Conservation (phyloP, 306 rosid genomes). For the Trichosanthes cucumerina region DNA sequence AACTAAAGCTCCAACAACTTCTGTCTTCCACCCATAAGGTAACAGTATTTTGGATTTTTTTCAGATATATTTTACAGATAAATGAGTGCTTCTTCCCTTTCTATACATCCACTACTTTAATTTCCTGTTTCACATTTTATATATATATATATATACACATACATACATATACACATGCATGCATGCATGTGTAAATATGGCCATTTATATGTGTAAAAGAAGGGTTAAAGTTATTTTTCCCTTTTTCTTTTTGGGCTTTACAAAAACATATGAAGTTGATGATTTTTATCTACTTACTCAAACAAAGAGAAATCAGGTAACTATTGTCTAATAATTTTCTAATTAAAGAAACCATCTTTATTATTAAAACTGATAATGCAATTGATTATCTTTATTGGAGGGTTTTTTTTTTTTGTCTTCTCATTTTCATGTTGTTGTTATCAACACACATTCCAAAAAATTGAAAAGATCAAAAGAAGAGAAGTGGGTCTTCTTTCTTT, state of each 20-base stretch:
- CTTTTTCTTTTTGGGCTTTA: no score
- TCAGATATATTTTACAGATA: neutral
- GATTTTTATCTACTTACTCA: neutral
- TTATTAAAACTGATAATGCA: neutral
- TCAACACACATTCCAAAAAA: neutral
- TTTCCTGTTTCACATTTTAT: neutral
- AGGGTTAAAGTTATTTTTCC: no score
- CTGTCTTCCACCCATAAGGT: constrained; percentile 9
- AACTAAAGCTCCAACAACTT: neutral
- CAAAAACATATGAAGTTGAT: neutral
- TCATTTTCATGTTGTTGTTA: neutral
- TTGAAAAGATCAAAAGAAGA: neutral
- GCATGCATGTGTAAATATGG: no score
- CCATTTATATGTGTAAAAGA: no score
- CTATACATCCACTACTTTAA: neutral
- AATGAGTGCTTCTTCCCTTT: neutral
- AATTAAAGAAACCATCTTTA: neutral
- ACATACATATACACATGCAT: neutral
- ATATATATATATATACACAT: neutral
- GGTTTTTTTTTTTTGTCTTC: no score
- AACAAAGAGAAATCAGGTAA: neutral
- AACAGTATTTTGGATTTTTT: neutral
- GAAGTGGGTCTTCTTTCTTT: no score
- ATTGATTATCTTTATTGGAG: neutral
- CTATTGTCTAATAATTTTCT: neutral